Conservation (phyloP, 1,139 yeast genomes). For the Nakaseomyces glabratus region DNA sequence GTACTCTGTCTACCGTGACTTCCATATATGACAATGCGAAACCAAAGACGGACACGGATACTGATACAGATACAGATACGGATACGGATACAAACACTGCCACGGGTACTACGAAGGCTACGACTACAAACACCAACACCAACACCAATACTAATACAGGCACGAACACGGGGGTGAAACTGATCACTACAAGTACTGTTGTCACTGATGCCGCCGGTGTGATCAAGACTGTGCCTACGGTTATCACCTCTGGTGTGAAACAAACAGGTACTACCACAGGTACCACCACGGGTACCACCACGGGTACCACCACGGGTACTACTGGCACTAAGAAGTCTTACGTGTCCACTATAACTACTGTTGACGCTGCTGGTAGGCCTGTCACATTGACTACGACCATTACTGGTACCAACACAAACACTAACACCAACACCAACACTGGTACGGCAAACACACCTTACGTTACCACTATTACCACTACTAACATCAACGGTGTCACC, state of each 20-base stretch:
- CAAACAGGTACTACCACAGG: slow-evolving; percentile 9
- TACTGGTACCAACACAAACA: slow-evolving; percentile 6
- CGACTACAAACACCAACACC: slow-evolving; percentile 10
- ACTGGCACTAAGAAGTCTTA: slow-evolving; percentile 7
- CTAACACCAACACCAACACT: slow-evolving; percentile 11
- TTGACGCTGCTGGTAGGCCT: slow-evolving; percentile 8
- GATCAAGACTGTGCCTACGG: slow-evolving; percentile 7
- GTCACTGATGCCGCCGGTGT: slow-evolving; percentile 2
- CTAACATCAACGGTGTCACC: slow-evolving; percentile 7
- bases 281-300: slow-evolving; percentile 5
- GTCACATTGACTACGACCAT: slow-evolving; percentile 7
- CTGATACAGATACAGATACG: slow-evolving; percentile 8
- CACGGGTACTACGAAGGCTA: slow-evolving; percentile 7
- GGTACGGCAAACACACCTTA: slow-evolving; percentile 6
- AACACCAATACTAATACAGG: slow-evolving; percentile 8
- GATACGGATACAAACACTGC: slow-evolving; percentile 12
- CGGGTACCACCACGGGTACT: slow-evolving; percentile 7
- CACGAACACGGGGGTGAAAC: slow-evolving; percentile 9
- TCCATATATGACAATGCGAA: slow-evolving; percentile 8
- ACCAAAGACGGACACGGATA: slow-evolving; percentile 9
- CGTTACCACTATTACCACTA: slow-evolving; percentile 7
- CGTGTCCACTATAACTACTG: slow-evolving; percentile 10
- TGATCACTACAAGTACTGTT: slow-evolving; percentile 9
- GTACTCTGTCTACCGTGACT: slow-evolving; percentile 8
- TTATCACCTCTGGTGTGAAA: slow-evolving; percentile 6